These are phyloP conservation scores for Aspergillus novofumigatus DNA, from an alignment of 2,329 filamentous ascomycete genomes.

Conservation along the genomic window DNA sequence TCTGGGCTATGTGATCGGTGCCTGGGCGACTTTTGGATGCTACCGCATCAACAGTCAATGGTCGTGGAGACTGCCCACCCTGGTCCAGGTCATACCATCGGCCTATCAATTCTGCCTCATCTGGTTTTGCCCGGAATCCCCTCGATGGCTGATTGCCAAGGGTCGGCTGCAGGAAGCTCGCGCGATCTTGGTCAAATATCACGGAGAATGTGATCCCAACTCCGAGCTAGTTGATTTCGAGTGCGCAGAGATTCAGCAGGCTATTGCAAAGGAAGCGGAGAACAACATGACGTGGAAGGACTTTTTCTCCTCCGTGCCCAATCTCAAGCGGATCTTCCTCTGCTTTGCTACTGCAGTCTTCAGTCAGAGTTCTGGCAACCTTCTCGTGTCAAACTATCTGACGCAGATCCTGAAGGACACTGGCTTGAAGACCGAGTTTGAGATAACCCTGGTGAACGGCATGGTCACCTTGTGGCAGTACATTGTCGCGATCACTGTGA, in stretches of 20 bases:
- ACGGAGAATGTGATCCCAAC: slow-evolving; percentile 46
- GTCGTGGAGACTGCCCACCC: slow-evolving; percentile 52
- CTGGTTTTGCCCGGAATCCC: slow-evolving; percentile 56
- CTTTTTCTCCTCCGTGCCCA: slow-evolving; percentile 38
- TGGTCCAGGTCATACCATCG: slow-evolving; percentile 49
- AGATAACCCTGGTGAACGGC: slow-evolving; percentile 40
- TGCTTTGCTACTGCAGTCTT: slow-evolving; percentile 41
- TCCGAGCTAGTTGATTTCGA: slow-evolving; percentile 47
- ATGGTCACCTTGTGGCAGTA: slow-evolving; percentile 41
- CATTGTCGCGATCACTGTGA: slow-evolving; percentile 38
- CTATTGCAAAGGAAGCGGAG: slow-evolving; percentile 44
- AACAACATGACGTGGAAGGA: slow-evolving; percentile 43
- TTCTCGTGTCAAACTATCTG: slow-evolving; percentile 43
- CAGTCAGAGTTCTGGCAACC: slow-evolving; percentile 41
- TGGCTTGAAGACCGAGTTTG: slow-evolving; percentile 33
- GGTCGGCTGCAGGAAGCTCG: slow-evolving; percentile 50
- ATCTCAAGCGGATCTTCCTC: slow-evolving; percentile 39
- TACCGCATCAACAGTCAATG: slow-evolving; percentile 32
- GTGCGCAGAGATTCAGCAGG: slow-evolving; percentile 48
- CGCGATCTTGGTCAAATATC: slow-evolving; percentile 50
- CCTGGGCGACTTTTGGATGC: slow-evolving; percentile 36
- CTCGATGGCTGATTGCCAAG: slow-evolving; percentile 55
- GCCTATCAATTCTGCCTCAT: slow-evolving; percentile 39
- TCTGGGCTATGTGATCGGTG: slow-evolving; percentile 36
- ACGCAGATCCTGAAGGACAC: slow-evolving; percentile 36